Evolutionary conservation across 1,284 basidiomycete genomes (phyloP).

Genomic region (Cystobasidiaceae sp.): DNA sequence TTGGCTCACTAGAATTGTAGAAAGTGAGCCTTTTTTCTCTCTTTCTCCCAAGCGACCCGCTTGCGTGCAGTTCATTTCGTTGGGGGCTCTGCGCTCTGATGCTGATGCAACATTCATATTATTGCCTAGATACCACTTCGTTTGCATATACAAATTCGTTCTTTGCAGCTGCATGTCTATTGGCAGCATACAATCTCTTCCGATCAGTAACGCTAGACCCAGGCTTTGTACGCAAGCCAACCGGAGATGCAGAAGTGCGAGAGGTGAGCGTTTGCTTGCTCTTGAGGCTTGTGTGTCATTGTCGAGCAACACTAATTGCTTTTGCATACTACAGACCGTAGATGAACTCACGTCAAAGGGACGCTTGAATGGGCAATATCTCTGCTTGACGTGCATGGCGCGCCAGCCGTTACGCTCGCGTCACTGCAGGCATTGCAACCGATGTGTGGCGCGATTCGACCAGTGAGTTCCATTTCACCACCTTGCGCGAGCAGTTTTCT

Average conservation of each 20-base stretch:
- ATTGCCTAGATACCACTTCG: conserved; percentile 61
- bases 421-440: conserved; percentile 87
- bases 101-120: too few relatives aligned
- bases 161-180: conserved; percentile 64
- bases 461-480: conserved; percentile 60
- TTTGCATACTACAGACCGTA: conserved; percentile 74
- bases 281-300: neutral
- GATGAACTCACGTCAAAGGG: conserved; percentile 84
- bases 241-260: conserved; percentile 71
- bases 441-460: conserved; percentile 81
- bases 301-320: neutral
- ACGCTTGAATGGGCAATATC: conserved; percentile 85
- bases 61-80: too few relatives aligned
- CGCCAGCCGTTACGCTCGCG: conserved; percentile 88
- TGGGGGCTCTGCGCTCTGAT: too few relatives aligned
- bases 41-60: too few relatives aligned
- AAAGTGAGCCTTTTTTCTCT: conserved; percentile 55
- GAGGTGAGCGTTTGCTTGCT: conserved; percentile 54
- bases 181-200: conserved; percentile 86
- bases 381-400: conserved; percentile 90
- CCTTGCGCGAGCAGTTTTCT: too few relatives aligned
- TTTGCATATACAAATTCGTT: conserved; percentile 68
- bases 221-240: conserved; percentile 75
- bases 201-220: conserved; percentile 81
- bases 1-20: conserved; percentile 70